Evolutionary conservation across 495 filamentous ascomycete species (phyloP).

Genomic region (Penicillium canescens): DNA sequence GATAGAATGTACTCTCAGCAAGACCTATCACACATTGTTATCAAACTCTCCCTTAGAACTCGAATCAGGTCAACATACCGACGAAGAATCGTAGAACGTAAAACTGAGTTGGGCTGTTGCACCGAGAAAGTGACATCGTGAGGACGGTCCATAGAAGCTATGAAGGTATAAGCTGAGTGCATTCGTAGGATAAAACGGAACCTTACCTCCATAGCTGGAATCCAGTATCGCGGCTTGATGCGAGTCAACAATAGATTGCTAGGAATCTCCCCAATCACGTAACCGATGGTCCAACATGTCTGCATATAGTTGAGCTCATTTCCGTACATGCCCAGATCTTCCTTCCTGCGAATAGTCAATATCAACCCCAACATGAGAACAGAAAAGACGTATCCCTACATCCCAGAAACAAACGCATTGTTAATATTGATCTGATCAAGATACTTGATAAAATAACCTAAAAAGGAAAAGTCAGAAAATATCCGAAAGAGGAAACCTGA

Average conservation of each 20-base stretch:
- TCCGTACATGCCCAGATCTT: conserved; percentile 57
- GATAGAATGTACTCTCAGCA: conserved; percentile 47
- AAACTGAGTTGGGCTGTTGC: conserved; percentile 47
- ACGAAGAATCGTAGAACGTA: conserved; percentile 61
- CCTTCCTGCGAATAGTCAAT: conserved; percentile 47
- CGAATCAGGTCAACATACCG: conserved; percentile 29
- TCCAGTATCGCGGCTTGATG: conserved; percentile 58
- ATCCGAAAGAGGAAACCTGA: background rate
- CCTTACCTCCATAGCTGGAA: conserved; percentile 49
- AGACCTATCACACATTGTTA: conserved; percentile 29
- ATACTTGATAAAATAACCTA: conserved; percentile 59
- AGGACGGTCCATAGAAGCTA: conserved; percentile 56
- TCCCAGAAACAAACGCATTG: conserved; percentile 53
- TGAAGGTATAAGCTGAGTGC: background rate
- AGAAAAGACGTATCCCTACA: conserved; percentile 22
- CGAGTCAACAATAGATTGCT: conserved; percentile 58
- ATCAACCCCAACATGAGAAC: background rate
- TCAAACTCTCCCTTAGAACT: conserved; percentile 36
- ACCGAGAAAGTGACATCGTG: conserved; percentile 50
- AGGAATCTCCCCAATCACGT: conserved; percentile 63
- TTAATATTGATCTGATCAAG: conserved; percentile 60
- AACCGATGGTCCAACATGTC: conserved; percentile 62
- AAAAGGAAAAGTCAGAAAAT: background rate
- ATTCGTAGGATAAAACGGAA: too few relatives aligned
- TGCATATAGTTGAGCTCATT: conserved; percentile 54